Conservation (phyloP, 768 basidiomycete species). For the Psilocybe sp. region DNA sequence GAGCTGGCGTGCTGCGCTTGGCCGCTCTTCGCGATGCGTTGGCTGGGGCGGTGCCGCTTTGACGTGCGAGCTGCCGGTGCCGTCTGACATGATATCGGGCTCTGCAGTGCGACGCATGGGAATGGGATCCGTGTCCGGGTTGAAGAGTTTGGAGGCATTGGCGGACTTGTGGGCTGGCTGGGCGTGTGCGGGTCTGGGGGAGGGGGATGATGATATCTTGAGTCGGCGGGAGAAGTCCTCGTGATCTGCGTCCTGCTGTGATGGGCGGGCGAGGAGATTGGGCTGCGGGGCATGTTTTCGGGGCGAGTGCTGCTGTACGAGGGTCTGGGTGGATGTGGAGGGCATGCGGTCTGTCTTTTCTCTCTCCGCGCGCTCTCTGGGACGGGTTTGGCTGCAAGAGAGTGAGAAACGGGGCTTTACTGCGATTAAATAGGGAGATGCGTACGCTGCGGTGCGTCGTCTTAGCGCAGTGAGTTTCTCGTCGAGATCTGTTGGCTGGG, state of each 20-base stretch:
- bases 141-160: conserved; percentile 54
- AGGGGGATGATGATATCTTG: conserved; percentile 58
- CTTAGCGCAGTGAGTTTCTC: conserved; percentile 68
- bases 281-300: conserved; percentile 20
- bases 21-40: conserved; percentile 24
- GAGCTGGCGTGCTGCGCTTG: conserved; percentile 53
- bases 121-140: conserved; percentile 69
- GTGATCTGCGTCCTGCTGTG: conserved; percentile 53
- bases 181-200: conserved; percentile 25
- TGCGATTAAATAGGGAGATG: background rate
- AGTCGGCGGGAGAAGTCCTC: conserved; percentile 74
- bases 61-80: conserved; percentile 49
- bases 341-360: conserved; percentile 43
- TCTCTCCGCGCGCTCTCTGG: conserved; percentile 48
- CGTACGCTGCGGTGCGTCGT: conserved; percentile 22
- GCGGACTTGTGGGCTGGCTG: conserved; percentile 29
- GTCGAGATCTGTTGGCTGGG: conserved; percentile 44
- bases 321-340: conserved; percentile 21
- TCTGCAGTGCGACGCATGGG: conserved; percentile 62
- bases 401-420: conserved; percentile 6
- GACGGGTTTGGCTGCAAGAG: conserved; percentile 38
- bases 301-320: conserved; percentile 20
- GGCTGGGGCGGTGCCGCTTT: conserved; percentile 32
- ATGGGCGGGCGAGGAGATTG: conserved; percentile 31
- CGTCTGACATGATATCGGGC: conserved; percentile 63